Evolutionary conservation across 106 monocot species (phyloP), one percentile per base, ranked within the genome.

Genomic region (Dioscorea dumetorum): DNA sequence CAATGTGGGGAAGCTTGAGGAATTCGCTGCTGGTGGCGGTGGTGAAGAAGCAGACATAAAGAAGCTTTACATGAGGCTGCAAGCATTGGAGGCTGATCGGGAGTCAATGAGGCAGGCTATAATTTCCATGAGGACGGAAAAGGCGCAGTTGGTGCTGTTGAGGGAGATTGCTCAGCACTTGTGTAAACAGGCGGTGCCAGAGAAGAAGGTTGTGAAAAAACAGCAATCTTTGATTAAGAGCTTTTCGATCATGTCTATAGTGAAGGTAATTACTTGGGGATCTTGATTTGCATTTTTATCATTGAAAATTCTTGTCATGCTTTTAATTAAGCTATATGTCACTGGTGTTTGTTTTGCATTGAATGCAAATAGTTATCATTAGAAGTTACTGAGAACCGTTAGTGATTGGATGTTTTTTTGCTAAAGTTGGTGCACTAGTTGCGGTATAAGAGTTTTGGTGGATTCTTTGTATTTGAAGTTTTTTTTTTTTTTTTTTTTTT

Each of bases 111-210:
- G 79, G 74, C 77, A 84, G 57, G 79, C 79, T 0, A 71, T 87
- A 33, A 62, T 82, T 33, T 69, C 87, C 15, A 79, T 91, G 87
- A 48, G 74, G 33, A 82, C 73, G 2, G 91, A 91, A 48, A 82
- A 84, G 52, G 87, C 84, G 18, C 91, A 91, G 67, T 70, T 90
- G 21, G 80, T 82, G 33, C 57, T 91, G 67, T 58, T 84, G 13
- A 82, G 57, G 77, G 91, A 84, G 78, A 91, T 91, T 48, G 84
- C 91, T 4, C 91, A 84, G 67, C 84, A 87, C 62, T 58, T 91
- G 10, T 84, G 72, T 31, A 82, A 80, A 75, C 84, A 87, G 52
- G 77, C 64, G 18, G 34, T 18, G 12, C 81, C 83, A 8, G 67
- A 70, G 58, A 73, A 50, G 63, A 91, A 70, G 69, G 28, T 74